phyloP scores from a whole-genome alignment of 2,329 filamentous ascomycete genomes.

The Sporothrix globosa region DNA sequence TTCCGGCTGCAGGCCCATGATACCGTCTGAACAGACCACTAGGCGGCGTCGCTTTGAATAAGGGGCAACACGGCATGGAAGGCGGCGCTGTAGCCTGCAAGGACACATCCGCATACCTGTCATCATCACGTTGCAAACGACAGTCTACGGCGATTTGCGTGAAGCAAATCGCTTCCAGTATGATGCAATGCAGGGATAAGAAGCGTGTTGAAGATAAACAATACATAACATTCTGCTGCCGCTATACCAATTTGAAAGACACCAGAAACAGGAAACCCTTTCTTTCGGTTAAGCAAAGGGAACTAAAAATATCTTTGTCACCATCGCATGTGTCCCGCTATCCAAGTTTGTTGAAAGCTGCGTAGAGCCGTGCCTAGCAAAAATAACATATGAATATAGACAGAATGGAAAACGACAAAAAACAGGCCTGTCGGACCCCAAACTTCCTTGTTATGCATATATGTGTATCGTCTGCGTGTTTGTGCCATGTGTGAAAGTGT shows the following conservation, averaged over 20 bases:
- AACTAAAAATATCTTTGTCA: background rate
- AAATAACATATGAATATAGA: background rate
- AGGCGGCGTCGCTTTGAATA: too few species aligned
- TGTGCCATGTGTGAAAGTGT: background rate
- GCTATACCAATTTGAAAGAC: background rate
- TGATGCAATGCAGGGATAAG: background rate
- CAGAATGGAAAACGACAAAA: background rate
- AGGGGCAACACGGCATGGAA: background rate
- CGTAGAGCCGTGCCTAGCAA: background rate
- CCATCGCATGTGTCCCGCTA: background rate
- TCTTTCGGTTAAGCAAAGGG: background rate
- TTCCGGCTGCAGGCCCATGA: too few species aligned
- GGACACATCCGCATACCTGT: background rate
- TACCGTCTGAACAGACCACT: too few species aligned
- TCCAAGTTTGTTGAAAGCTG: conserved; percentile 2
- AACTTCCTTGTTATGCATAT: conserved; percentile 18
- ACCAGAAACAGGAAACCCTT: background rate
- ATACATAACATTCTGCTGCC: background rate
- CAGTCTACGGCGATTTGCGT: background rate
- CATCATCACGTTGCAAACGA: background rate
- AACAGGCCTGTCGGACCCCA: background rate
- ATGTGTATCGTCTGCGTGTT: conserved; percentile 3
- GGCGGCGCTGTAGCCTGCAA: background rate
- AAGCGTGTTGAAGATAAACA: background rate
- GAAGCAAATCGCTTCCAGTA: background rate